Evolutionary conservation across 1,139 yeast species (phyloP).

Genomic region (Taphrina wiesneri): DNA sequence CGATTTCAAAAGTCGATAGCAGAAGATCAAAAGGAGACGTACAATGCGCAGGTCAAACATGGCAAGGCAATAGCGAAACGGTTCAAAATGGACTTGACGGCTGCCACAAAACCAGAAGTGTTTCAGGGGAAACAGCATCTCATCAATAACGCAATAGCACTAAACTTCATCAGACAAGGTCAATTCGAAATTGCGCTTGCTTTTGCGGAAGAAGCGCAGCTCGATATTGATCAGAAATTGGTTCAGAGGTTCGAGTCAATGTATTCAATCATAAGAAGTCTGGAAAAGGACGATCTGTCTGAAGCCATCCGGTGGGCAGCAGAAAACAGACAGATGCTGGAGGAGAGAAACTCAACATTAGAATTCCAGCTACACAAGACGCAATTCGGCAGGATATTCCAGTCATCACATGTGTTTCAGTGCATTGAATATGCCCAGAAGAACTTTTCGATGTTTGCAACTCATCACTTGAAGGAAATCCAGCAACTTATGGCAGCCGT

Average conservation of each 20-base stretch:
- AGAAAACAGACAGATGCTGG: slow-evolving; percentile 41
- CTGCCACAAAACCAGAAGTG: slow-evolving; percentile 40
- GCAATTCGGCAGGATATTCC: slow-evolving; percentile 52
- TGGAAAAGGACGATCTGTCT: slow-evolving; percentile 44
- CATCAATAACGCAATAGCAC: slow-evolving; percentile 46
- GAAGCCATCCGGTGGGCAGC: slow-evolving; percentile 53
- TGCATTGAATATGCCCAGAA: slow-evolving; percentile 62
- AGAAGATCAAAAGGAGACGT: slow-evolving; percentile 44
- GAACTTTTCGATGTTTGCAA: slow-evolving; percentile 54
- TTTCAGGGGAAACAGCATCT: slow-evolving; percentile 24
- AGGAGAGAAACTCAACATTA: slow-evolving; percentile 48
- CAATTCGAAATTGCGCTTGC: slow-evolving; percentile 48
- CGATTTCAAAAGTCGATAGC: slow-evolving; percentile 35
- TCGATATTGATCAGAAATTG: slow-evolving; percentile 44
- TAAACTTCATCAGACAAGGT: slow-evolving; percentile 53
- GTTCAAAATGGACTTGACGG: slow-evolving; percentile 43
- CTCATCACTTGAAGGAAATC: slow-evolving; percentile 50
- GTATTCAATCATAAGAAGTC: slow-evolving; percentile 46
- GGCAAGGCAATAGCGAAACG: slow-evolving; percentile 46
- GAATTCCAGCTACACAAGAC: slow-evolving; percentile 67
- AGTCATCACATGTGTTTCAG: slow-evolving; percentile 34
- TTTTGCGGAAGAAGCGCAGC: slow-evolving; percentile 46
- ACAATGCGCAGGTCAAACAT: slow-evolving; percentile 44
- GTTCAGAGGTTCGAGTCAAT: slow-evolving; percentile 47
- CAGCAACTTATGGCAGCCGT: slow-evolving; percentile 58